Evolutionary conservation across 1,284 basidiomycete species (phyloP), one percentile per base, ranked within the genome.

Genomic region (Chalciporus sp.): DNA sequence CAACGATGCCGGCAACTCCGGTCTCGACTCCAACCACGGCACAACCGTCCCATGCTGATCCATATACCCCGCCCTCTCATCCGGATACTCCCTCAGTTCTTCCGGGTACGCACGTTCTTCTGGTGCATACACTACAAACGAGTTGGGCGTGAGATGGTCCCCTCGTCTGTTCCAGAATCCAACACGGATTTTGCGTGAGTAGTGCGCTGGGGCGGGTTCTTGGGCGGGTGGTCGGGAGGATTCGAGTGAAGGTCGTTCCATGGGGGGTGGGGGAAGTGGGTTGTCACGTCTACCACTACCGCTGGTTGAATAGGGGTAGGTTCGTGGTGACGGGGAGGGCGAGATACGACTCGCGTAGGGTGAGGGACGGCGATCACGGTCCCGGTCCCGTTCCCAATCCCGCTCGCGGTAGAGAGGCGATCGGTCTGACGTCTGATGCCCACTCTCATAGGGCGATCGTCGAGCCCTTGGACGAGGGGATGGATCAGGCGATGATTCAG

Each of bases 161-260:
- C 86, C 86, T 3, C 86, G 81, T 23, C 77, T 66, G 58, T 89
- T 89, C 87, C 87, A 89, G 58, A 74, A 82, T 1, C 87, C 86
- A 23, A 67, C 66, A 10, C 87, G 82, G 14, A 78, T 58, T 55
- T 65, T 69, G 56, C 57, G 67, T 9, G 55, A 28, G 17, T 70
- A 70, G 1, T 26, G 58, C 2, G 67, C 49, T 7, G 71, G 67
- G 35, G 60, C 62, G 7, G 57, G 61, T 43, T 58, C 65, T 43
- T 60, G 75, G 3, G 17, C 50, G 1, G 60, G 74, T 27, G 59
- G 74, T 17, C 67, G 61, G 23, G 69, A 64, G 27, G 58, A 55
- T 28, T 64, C 60, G 5, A 55, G 42, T 31, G 42, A 53, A 1
- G 59, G 47, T 10, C 62, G 61, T 40, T 74, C 68, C 12, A 62